These are phyloP conservation scores for Clitocybe nebularis DNA, from an alignment of 1,284 basidiomycete species.

Conservation along the genomic window DNA sequence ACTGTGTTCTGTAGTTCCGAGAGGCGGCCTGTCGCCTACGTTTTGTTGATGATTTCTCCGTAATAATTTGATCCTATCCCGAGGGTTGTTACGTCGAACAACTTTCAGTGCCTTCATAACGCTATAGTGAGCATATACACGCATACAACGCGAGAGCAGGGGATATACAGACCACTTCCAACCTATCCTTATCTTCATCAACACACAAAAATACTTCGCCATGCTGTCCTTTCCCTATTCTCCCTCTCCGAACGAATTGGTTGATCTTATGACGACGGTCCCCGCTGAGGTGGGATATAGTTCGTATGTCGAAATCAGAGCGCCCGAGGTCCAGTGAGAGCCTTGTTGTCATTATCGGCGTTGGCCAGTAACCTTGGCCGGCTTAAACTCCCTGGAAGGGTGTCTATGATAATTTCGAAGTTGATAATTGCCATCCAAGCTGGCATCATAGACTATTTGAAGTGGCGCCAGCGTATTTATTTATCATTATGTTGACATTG, in stretches of 20 bases:
- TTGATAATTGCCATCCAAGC: too few species aligned
- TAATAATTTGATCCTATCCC: conserved; percentile 36
- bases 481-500: too few species aligned
- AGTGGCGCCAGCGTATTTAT: too few species aligned
- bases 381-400: too few species aligned
- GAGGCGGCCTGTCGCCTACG: conserved; percentile 15
- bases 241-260: conserved; percentile 28
- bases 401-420: too few species aligned
- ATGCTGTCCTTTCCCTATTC: conserved; percentile 33
- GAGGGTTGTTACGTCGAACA: conserved; percentile 29
- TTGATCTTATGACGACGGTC: conserved; percentile 26
- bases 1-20: conserved; percentile 34
- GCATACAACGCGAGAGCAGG: too few species aligned
- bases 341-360: too few species aligned
- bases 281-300: conserved; percentile 17
- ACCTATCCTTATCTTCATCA: conserved; percentile 17
- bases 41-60: conserved; percentile 30
- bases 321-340: too few species aligned
- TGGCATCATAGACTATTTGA: too few species aligned
- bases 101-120: conserved; percentile 32
- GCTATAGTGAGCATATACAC: neutral
- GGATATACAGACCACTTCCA: conserved; percentile 25
- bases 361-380: too few species aligned
- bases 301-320: too few species aligned
- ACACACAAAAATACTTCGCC: conserved; percentile 32